Percentiles rank a stretch among this genome's conserved stretches.
Evolutionary conservation across 176 grass and related monocot genomes (phyloP).

Genomic region (Metroxylon sagu): DNA sequence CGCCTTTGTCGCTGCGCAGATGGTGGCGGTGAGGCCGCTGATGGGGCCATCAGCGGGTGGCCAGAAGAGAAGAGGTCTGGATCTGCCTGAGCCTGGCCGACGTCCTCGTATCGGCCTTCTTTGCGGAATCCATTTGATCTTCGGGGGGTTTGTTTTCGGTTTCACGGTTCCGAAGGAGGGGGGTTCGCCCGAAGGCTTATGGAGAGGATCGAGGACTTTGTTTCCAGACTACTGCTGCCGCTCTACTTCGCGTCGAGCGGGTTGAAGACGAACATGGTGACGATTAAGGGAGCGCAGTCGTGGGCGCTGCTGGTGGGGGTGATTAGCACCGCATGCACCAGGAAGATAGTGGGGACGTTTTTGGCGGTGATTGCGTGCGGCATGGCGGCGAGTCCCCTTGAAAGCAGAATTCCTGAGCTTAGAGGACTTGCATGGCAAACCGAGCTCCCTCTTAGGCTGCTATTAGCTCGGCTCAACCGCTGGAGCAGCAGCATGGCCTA

Average conservation of each 20-base stretch:
- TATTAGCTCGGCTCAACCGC: too few species aligned
- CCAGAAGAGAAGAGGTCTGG: constrained; percentile 42
- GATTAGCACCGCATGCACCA: constrained; percentile 39
- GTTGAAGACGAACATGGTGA: constrained; percentile 66
- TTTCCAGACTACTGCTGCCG: constrained; percentile 56
- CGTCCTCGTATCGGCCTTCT: constrained; percentile 43
- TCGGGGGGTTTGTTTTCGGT: constrained; percentile 82
- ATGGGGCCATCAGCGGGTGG: constrained; percentile 75
- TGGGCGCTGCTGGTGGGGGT: constrained; percentile 56
- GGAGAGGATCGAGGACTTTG: constrained; percentile 72
- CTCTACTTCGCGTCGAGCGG: constrained; percentile 82
- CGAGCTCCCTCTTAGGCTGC: too few species aligned
- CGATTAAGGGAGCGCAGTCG: constrained; percentile 42
- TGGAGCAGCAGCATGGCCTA: too few species aligned
- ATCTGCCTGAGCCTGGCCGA: constrained; percentile 43
- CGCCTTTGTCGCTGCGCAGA: constrained; percentile 39
- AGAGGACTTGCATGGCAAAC: too few species aligned
- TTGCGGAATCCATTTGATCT: constrained; percentile 80
- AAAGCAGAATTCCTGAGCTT: too few species aligned
- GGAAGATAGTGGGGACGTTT: constrained; percentile 55
- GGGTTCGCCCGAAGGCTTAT: constrained; percentile 46
- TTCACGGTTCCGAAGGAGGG: constrained; percentile 68
- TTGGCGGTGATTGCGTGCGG: constrained; percentile 52
- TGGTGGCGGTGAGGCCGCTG: constrained; percentile 34
- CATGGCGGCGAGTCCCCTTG: constrained; percentile 22